phyloP scores from a whole-genome alignment of 2,329 filamentous ascomycete species.

The Phyllosticta citribraziliensis region DNA sequence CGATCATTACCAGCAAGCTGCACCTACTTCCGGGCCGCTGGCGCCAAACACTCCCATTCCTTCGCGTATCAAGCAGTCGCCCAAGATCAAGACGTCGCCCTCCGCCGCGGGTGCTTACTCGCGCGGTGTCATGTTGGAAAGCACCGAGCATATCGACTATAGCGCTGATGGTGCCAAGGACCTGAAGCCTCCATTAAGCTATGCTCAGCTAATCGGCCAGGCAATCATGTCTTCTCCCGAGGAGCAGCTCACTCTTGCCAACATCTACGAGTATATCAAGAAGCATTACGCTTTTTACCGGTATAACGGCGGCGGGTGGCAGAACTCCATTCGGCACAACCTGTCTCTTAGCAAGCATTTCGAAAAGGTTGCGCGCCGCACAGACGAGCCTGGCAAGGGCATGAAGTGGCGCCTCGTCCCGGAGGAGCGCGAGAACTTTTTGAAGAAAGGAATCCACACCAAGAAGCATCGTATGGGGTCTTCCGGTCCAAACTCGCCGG shows the following conservation, averaged over 20 bases:
- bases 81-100: constrained; percentile 36
- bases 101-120: constrained; percentile 29
- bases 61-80: constrained; percentile 26
- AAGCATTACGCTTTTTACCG: constrained; percentile 89
- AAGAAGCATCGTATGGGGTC: constrained; percentile 39
- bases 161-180: constrained; percentile 78
- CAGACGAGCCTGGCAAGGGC: constrained; percentile 92
- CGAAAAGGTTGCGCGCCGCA: constrained; percentile 82
- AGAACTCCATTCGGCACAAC: constrained; percentile 97
- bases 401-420: constrained; percentile 98
- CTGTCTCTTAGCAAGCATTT: constrained; percentile 91
- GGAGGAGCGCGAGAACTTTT: constrained; percentile 77
- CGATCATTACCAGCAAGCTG: constrained; percentile 5
- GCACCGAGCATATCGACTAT: constrained; percentile 56
- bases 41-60: constrained; percentile 22
- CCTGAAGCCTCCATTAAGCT: constrained; percentile 91
- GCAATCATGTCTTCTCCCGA: constrained; percentile 82
- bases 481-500: constrained; percentile 60
- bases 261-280: constrained; percentile 91
- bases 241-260: constrained; percentile 80
- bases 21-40: constrained; percentile 6
- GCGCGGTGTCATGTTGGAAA: constrained; percentile 43
- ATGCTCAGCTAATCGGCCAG: constrained; percentile 93
- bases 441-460: constrained; percentile 52
- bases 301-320: constrained; percentile 74